phyloP scores from a whole-genome alignment of 2,329 filamentous ascomycete species.

The Sarocladiaceae sp. region DNA sequence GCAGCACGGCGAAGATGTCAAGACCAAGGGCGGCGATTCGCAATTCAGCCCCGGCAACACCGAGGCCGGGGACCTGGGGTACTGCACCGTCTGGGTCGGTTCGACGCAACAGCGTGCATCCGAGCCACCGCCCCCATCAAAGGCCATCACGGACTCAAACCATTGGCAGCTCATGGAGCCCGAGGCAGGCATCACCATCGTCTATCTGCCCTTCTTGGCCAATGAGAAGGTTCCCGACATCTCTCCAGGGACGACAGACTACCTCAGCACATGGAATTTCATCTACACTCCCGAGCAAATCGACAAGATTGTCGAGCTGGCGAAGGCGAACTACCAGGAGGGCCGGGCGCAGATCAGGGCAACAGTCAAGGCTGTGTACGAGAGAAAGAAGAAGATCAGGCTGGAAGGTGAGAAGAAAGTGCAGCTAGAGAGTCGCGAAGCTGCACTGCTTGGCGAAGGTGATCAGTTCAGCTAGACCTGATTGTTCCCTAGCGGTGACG shows the following conservation, averaged over 20 bases:
- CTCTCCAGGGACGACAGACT: conserved; percentile 78
- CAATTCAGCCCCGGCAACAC: conserved; percentile 37
- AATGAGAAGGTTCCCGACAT: conserved; percentile 75
- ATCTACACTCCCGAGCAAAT: conserved; percentile 89
- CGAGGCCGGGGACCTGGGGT: conserved; percentile 61
- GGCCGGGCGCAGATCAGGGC: conserved; percentile 71
- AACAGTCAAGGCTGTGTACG: conserved; percentile 83
- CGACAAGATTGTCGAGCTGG: conserved; percentile 74
- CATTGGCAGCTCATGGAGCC: conserved; percentile 63
- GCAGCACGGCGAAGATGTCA: conserved; percentile 17
- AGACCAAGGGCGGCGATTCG: conserved; percentile 23
- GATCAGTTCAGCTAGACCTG: conserved; percentile 58
- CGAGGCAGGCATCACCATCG: conserved; percentile 77
- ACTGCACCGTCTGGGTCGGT: conserved; percentile 95
- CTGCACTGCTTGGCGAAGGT: conserved; percentile 52
- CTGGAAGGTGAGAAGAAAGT: conserved; percentile 42
- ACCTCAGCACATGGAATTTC: conserved; percentile 96
- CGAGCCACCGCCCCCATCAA: conserved; percentile 44
- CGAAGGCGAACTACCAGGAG: conserved; percentile 79
- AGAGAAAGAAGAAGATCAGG: conserved; percentile 72
- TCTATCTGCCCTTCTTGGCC: conserved; percentile 84
- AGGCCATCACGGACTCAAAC: conserved; percentile 54
- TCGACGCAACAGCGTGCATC: conserved; percentile 65
- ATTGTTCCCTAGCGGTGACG: background rate
- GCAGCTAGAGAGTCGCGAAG: conserved; percentile 37